Conservation (phyloP, 1,139 yeast species). For the Pichia sp. region DNA sequence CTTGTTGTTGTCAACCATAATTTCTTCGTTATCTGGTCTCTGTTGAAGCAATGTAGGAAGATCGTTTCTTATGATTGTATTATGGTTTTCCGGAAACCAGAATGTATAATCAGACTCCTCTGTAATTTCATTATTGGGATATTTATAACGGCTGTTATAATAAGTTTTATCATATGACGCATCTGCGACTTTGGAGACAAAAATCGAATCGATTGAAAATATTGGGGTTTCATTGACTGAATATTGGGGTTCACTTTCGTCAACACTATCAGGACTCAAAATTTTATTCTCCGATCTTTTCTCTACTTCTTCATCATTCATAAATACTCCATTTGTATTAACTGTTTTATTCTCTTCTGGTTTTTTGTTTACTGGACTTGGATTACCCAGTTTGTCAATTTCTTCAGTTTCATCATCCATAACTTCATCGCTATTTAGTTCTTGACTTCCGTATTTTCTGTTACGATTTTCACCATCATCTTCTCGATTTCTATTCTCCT, state of each 20-base stretch:
- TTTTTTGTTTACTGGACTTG: too few relatives aligned
- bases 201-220: constrained; percentile 44
- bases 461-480: background rate
- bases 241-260: too few relatives aligned
- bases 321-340: background rate
- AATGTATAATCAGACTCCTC: background rate
- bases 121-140: background rate
- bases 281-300: too few relatives aligned
- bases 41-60: constrained; percentile 29
- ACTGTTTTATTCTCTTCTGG: too few relatives aligned
- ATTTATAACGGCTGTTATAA: background rate
- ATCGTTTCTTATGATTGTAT: constrained; percentile 27
- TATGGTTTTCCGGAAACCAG: constrained; percentile 38
- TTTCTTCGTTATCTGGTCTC: constrained; percentile 15
- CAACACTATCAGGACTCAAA: too few relatives aligned
- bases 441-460: background rate
- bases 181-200: constrained; percentile 40
- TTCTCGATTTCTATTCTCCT: background rate
- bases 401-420: background rate
- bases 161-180: constrained; percentile 14
- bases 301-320: constrained; percentile 21
- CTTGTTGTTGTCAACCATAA: background rate
- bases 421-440: background rate
- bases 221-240: constrained; percentile 51
- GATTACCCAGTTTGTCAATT: too few relatives aligned